Base-by-base conservation (phyloP, 2,329 filamentous ascomycete genomes). In the Drechslerella dactyloides region DNA sequence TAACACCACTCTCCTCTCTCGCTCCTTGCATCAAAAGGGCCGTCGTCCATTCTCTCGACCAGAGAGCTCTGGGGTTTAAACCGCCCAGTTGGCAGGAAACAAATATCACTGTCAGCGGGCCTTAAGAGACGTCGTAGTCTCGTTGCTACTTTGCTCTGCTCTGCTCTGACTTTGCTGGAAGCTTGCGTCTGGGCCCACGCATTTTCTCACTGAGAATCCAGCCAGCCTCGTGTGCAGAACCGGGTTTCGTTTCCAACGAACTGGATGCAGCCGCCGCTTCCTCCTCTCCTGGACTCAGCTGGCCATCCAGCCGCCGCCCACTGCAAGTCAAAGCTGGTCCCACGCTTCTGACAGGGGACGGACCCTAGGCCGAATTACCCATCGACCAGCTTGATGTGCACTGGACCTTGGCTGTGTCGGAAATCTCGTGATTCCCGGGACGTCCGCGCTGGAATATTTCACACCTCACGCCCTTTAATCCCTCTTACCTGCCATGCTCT, bases 381-480 rank as follows among this genome's bases (percentile, higher is more conserved):
- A 55, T 37, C 42, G 55, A 55, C 30, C 50, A 23, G 40, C 33
- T 30, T 57, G 58, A 17, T 37, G 30, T 27, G 48, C 55, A 23
- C 35, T 24, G 4, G 8, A 33, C 48, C 30, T 54, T 23, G 11
- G 11, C 11, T 21, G 23, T 35, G 46, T 30, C 46, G 24, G 37
- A 48, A 55, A 42, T 52, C 58, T 70, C 59, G 54, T 69, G 66
- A 58, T 64, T 55, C 53, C 54, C 54, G 44, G 66, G 66, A 58
- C n/a, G 21, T 48, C 11, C 51, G 19, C 52, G 7, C 30, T 6
- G n/a, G 15, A 42, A 11, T 58, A 10, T 44, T 27, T 54, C 50
- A 7, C 19, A 27, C 15, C 54, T 40, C 42, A 69, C 24, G 24
- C 44, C 23, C 13, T 57, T 61, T 46, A 55, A 51, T 64, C 58